Evolutionary conservation across 2,329 filamentous ascomycete species (phyloP).

Genomic region (Nigrospora sphaerica): DNA sequence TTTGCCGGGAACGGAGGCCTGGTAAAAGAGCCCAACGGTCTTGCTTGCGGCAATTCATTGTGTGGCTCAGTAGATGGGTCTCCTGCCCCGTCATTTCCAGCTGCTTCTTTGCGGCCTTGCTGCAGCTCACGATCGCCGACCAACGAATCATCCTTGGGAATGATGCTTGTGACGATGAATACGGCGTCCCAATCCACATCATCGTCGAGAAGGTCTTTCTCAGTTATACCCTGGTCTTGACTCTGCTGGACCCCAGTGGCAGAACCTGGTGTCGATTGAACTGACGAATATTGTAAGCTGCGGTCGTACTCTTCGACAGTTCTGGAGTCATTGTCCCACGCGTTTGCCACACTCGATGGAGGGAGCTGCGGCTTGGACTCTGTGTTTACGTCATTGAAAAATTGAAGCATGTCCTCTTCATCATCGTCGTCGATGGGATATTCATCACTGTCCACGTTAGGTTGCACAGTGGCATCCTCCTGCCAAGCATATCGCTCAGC

Average conservation of each 20-base stretch:
- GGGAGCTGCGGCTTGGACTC: conserved; percentile 14
- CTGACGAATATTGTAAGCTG: conserved; percentile 26
- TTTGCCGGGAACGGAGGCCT: conserved; percentile 42
- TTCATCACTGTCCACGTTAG: conserved; percentile 6
- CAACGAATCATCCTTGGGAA: conserved; percentile 7
- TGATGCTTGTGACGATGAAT: conserved; percentile 7
- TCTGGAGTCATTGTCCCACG: conserved; percentile 23
- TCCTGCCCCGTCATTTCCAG: neutral
- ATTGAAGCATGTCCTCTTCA: conserved; percentile 16
- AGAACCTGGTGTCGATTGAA: conserved; percentile 4
- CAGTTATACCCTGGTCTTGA: neutral
- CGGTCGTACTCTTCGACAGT: conserved; percentile 27
- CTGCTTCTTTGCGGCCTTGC: neutral
- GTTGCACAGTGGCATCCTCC: neutral
- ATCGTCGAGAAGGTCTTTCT: conserved; percentile 25
- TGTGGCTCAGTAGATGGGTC: too few species aligned
- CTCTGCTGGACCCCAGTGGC: too few species aligned
- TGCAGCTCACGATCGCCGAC: neutral
- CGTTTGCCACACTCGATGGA: conserved; percentile 24
- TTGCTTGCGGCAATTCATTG: too few species aligned
- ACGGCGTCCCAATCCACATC: conserved; percentile 34
- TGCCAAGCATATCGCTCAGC: neutral
- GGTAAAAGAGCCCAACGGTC: conserved; percentile 34
- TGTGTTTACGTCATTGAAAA: conserved; percentile 5
- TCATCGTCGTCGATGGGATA: conserved; percentile 15